Conservation (phyloP, 139 green algal genomes). For the Chloropicon primus region DNA sequence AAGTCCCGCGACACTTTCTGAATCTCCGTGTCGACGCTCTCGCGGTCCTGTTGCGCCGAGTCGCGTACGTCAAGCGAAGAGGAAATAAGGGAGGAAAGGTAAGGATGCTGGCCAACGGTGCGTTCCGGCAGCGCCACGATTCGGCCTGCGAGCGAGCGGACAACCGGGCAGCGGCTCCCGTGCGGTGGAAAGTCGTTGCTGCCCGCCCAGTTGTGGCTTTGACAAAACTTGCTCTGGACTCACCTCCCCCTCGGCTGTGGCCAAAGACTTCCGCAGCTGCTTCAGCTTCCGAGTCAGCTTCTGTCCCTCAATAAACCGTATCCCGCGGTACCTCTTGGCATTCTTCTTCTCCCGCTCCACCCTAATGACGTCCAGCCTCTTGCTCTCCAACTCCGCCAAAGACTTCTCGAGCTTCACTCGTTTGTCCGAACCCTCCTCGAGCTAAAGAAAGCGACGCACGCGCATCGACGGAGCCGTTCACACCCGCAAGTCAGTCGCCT, state of each 20-base stretch:
- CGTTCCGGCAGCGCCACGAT: no score
- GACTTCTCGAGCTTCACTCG: neutral
- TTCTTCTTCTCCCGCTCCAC: neutral
- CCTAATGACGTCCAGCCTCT: neutral
- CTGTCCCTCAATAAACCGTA: neutral
- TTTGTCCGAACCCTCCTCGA: neutral
- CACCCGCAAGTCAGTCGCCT: no score
- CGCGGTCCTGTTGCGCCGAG: no score
- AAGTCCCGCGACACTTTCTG: neutral
- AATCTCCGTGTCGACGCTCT: neutral
- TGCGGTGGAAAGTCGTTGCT: no score
- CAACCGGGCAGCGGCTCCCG: no score
- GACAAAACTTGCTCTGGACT: no score
- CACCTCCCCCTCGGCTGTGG: neutral
- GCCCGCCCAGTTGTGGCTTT: no score
- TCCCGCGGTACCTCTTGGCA: neutral
- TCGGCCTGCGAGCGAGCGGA: no score
- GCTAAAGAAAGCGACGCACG: neutral
- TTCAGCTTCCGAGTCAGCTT: neutral
- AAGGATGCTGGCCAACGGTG: no score
- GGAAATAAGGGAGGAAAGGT: no score
- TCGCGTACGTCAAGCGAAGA: no score
- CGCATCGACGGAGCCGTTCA: neutral
- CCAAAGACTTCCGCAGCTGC: neutral
- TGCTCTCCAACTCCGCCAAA: neutral